Percentiles rank a stretch among this genome's conserved stretches.
Conservation (phyloP, 2,329 filamentous ascomycete genomes). For the Colletotrichum cordylinicola region DNA sequence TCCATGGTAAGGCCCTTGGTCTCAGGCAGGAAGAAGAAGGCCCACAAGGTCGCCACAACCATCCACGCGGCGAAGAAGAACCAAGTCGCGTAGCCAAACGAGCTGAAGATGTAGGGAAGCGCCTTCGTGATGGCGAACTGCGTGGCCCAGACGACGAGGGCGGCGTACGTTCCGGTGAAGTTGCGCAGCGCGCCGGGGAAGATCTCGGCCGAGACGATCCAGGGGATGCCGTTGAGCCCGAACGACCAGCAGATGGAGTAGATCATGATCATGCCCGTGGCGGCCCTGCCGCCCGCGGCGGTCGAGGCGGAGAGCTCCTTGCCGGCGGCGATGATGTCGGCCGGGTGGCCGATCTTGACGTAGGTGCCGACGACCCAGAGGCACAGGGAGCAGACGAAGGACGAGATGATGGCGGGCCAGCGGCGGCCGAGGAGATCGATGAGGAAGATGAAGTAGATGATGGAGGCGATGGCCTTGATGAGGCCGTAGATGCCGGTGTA, state of each 20-base stretch:
- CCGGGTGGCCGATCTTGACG: conserved; percentile 56
- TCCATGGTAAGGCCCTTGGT: conserved; percentile 61
- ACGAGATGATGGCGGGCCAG: conserved; percentile 51
- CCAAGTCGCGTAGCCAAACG: conserved; percentile 55
- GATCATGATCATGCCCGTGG: conserved; percentile 60
- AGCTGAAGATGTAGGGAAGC: conserved; percentile 49
- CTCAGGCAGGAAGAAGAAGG: conserved; percentile 59
- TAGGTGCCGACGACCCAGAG: conserved; percentile 60
- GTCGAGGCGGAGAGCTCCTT: conserved; percentile 45
- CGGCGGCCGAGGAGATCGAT: conserved; percentile 45
- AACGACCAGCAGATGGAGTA: conserved; percentile 56
- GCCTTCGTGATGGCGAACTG: conserved; percentile 50
- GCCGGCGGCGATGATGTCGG: conserved; percentile 47
- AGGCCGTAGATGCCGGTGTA: conserved; percentile 59
- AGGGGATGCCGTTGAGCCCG: conserved; percentile 50
- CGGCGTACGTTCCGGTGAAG: conserved; percentile 45
- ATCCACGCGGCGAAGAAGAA: conserved; percentile 63
- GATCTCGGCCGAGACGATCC: conserved; percentile 50
- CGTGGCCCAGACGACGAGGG: conserved; percentile 43
- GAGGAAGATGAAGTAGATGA: conserved; percentile 45
- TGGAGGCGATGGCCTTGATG: conserved; percentile 45
- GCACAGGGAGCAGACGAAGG: conserved; percentile 51
- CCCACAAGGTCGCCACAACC: conserved; percentile 51
- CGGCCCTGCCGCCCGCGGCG: conserved; percentile 53
- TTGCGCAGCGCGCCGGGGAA: conserved; percentile 49